Conservation (phyloP, 805 yeast species). For the Myxozyma nipponensis region DNA sequence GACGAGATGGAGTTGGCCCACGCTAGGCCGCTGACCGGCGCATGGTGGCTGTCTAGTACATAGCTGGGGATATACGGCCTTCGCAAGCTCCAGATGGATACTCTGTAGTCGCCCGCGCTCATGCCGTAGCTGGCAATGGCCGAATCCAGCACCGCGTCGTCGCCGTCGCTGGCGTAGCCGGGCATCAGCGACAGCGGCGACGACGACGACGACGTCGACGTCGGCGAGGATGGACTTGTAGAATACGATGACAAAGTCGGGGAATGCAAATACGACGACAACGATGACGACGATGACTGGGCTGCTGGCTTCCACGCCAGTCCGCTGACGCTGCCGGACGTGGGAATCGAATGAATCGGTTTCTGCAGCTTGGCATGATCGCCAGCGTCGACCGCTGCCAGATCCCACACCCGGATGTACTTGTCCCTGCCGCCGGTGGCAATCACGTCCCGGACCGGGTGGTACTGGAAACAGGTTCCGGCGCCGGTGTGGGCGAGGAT, state of each 20-base stretch:
- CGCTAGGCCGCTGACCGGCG: slow-evolving; percentile 53
- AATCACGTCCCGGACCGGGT: slow-evolving; percentile 73
- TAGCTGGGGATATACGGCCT: slow-evolving; percentile 69
- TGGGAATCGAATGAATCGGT: slow-evolving; percentile 69
- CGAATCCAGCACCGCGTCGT: slow-evolving; percentile 46
- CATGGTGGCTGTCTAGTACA: slow-evolving; percentile 48
- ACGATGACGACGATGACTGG: slow-evolving; percentile 33
- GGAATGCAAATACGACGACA: too few relatives aligned
- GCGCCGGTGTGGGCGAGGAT: slow-evolving; percentile 90
- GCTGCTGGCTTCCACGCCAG: slow-evolving; percentile 60
- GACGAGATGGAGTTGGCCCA: slow-evolving; percentile 44
- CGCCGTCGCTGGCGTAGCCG: neutral
- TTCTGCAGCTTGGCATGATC: neutral
- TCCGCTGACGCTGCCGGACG: slow-evolving; percentile 75
- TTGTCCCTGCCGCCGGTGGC: slow-evolving; percentile 93
- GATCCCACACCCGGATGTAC: slow-evolving; percentile 71
- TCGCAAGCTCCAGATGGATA: slow-evolving; percentile 64
- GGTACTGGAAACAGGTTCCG: slow-evolving; percentile 84
- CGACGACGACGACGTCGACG: neutral
- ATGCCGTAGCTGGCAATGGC: slow-evolving; percentile 71
- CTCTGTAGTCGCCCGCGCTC: slow-evolving; percentile 59
- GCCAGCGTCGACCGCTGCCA: slow-evolving; percentile 41
- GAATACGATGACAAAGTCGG: neutral
- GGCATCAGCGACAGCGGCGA: too few relatives aligned
- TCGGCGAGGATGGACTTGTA: neutral